Percentiles rank a stretch among this genome's conserved stretches.
Conservation (phyloP, 2,329 filamentous ascomycete genomes). For the Acephala macrosclerotiorum region DNA sequence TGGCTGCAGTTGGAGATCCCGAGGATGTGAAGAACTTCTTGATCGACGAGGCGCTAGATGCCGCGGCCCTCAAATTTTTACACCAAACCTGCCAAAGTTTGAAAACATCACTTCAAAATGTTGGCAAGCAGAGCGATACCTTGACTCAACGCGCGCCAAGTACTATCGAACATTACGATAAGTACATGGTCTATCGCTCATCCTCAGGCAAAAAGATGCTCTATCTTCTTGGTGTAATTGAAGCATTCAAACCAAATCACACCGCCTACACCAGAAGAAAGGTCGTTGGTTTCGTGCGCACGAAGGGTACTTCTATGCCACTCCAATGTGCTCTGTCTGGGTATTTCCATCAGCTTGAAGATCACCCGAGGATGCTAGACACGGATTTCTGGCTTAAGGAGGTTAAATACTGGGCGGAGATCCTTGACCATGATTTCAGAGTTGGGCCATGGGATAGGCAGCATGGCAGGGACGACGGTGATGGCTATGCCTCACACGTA, state of each 20-base stretch:
- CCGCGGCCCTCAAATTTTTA: background rate
- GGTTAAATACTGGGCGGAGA: conserved; percentile 1
- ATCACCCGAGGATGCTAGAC: conserved; percentile 20
- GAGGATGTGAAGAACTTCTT: conserved; percentile 4
- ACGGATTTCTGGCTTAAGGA: conserved; percentile 16
- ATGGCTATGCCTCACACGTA: conserved; percentile 13
- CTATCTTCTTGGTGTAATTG: conserved; percentile 15
- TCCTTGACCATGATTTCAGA: conserved; percentile 12
- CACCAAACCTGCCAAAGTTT: background rate
- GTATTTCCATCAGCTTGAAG: background rate
- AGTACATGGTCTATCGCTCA: conserved; percentile 12
- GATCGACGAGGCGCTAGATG: background rate
- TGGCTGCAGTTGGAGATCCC: background rate
- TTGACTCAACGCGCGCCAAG: background rate
- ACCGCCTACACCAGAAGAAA: conserved; percentile 14
- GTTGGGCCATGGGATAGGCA: background rate
- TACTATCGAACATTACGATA: conserved; percentile 14
- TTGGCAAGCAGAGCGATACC: background rate
- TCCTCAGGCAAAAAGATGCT: background rate
- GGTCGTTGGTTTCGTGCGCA: conserved; percentile 18
- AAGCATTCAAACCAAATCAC: conserved; percentile 12
- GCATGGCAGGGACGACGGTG: conserved; percentile 7
- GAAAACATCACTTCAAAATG: background rate
- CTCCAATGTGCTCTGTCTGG: conserved; percentile 18
- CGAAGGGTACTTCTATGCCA: conserved; percentile 6